These are phyloP conservation scores for Canna indica DNA, from an alignment of 176 grass and related monocot species.

Conservation along the genomic window DNA sequence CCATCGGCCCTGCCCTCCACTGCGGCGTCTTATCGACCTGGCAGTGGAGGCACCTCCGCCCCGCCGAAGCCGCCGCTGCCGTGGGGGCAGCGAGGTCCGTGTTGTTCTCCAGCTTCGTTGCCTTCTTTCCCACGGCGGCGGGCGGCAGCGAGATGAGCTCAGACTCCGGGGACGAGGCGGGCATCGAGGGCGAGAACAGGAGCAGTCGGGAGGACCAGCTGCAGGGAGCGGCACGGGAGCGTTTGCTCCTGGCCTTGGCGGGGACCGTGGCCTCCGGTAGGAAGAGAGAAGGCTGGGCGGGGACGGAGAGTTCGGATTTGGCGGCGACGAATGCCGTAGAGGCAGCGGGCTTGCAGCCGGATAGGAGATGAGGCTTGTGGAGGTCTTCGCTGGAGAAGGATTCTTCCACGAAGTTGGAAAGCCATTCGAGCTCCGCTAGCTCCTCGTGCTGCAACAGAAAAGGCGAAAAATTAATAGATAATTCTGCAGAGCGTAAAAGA, in stretches of 20 bases:
- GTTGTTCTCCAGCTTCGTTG: constrained; percentile 33
- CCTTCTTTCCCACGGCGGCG: constrained; percentile 29
- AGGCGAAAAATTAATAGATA: neutral
- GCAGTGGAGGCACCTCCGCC: constrained; percentile 79
- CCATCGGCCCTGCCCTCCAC: constrained; percentile 88
- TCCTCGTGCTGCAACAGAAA: constrained; percentile 55
- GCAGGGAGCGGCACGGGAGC: constrained; percentile 42
- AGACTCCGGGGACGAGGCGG: constrained; percentile 20
- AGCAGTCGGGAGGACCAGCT: constrained; percentile 60
- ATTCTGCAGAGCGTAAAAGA: too few relatives aligned
- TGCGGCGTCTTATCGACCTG: constrained; percentile 90
- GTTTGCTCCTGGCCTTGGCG: constrained; percentile 65
- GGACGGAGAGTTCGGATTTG: neutral
- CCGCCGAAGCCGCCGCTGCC: constrained; percentile 18
- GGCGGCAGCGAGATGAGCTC: constrained; percentile 11
- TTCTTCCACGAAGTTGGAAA: constrained; percentile 64
- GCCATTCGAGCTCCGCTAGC: constrained; percentile 80
- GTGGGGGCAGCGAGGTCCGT: constrained; percentile 8
- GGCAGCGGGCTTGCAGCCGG: constrained; percentile 15
- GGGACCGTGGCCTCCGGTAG: constrained; percentile 36
- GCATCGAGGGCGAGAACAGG: constrained; percentile 23
- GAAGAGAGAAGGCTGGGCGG: constrained; percentile 25
- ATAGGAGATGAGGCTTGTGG: constrained; percentile 73
- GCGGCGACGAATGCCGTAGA: constrained; percentile 14
- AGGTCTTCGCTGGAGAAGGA: constrained; percentile 71